A percentile compares a stretch with the other conserved stretches of the same genome.
These are phyloP conservation scores for Triglochin maritima DNA, from an alignment of 106 monocot species.

Conservation along the genomic window DNA sequence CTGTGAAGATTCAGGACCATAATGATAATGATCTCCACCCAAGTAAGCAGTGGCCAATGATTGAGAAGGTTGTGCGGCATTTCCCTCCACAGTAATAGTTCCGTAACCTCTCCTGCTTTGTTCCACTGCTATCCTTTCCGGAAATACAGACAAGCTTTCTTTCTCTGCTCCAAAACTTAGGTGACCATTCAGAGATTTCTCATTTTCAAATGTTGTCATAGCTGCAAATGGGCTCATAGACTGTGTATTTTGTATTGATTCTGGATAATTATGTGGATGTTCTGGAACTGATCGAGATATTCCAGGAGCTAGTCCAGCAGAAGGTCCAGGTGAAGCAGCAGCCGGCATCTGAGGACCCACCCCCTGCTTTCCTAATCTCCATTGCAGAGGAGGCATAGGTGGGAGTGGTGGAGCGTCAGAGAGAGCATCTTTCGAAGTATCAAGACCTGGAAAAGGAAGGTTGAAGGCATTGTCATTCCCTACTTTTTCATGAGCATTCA, in stretches of 20 bases:
- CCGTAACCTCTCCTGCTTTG: neutral
- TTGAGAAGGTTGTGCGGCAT: neutral
- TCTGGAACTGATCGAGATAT: neutral
- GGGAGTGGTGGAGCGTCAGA: slow-evolving; percentile 70
- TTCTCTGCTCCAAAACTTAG: neutral
- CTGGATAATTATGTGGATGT: slow-evolving; percentile 1
- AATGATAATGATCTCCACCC: neutral
- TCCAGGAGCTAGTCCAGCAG: neutral
- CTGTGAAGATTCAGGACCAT: neutral
- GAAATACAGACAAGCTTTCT: neutral
- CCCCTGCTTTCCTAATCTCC: slow-evolving; percentile 73
- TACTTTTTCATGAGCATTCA: neutral
- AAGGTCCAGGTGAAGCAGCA: slow-evolving; percentile 6
- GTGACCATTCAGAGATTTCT: neutral
- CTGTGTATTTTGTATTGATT: neutral
- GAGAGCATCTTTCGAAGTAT: slow-evolving; percentile 2
- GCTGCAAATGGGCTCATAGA: neutral
- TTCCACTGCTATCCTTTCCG: too few relatives aligned
- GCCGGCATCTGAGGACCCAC: slow-evolving; percentile 14
- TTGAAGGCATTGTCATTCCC: neutral
- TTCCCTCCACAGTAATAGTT: slow-evolving; percentile 5
- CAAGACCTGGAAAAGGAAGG: neutral
- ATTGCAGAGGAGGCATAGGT: slow-evolving; percentile 74
- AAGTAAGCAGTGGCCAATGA: slow-evolving; percentile 1
- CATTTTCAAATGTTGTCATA: slow-evolving; percentile 1